Percentiles rank a stretch among this genome's conserved stretches.
Conservation (phyloP, 1,284 basidiomycete species). For the Boletellus deceptivus region DNA sequence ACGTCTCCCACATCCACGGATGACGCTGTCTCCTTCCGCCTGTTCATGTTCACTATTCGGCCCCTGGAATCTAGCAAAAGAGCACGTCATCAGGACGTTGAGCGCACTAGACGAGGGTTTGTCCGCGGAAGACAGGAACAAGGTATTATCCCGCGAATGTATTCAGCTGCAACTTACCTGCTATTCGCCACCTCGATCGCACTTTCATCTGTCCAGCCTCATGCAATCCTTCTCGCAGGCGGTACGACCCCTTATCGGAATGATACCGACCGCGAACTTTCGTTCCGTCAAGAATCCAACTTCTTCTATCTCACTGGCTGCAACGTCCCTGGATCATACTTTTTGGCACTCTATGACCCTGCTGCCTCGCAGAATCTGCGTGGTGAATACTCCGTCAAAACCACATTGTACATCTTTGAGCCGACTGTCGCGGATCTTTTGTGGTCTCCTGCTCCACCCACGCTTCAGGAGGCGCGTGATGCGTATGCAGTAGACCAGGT, state of each 20-base stretch:
- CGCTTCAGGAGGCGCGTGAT: constrained; percentile 52
- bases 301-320: constrained; percentile 87
- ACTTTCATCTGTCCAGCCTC: constrained; percentile 43
- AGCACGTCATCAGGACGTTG: constrained; percentile 54
- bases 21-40: not conserved
- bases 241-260: constrained; percentile 65
- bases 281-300: constrained; percentile 81
- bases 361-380: not conserved
- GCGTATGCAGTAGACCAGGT: constrained; percentile 61
- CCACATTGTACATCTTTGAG: constrained; percentile 75
- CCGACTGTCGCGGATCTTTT: constrained; percentile 71
- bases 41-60: not conserved
- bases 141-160: constrained; percentile 37
- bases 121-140: constrained; percentile 45
- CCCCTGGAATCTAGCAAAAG: constrained; percentile 33
- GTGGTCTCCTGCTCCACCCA: constrained; percentile 86
- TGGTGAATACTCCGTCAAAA: constrained; percentile 24
- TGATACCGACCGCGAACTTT: constrained; percentile 86
- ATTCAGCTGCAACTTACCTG: no score
- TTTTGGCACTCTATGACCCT: constrained; percentile 58
- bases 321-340: constrained; percentile 64
- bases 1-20: not conserved
- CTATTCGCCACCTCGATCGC: no score
- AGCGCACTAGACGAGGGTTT: constrained; percentile 46
- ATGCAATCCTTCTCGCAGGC: constrained; percentile 62